These are phyloP conservation scores for Rosa persica DNA, from an alignment of 306 rosid species.

Conservation along the genomic window DNA sequence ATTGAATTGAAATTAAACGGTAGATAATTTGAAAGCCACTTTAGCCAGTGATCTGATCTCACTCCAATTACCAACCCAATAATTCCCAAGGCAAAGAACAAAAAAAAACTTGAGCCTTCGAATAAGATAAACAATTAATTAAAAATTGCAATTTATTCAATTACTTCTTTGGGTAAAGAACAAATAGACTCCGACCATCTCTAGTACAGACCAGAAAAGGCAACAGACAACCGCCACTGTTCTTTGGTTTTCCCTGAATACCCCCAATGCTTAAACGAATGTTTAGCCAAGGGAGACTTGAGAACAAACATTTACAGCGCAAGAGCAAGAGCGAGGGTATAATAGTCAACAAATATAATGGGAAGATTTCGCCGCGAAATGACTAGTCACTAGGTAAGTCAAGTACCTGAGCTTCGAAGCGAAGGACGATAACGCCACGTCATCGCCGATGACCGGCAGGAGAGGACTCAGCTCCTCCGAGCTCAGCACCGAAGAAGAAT, in stretches of 20 bases:
- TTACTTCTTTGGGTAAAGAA: background rate
- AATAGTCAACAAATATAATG: constrained; percentile 29
- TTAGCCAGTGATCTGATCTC: background rate
- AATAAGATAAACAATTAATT: background rate
- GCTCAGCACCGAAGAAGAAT: constrained; percentile 75
- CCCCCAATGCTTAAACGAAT: background rate
- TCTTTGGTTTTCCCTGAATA: background rate
- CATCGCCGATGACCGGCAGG: constrained; percentile 57
- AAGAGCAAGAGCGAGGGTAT: constrained; percentile 12
- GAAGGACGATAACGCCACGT: constrained; percentile 64
- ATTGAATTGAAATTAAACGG: background rate
- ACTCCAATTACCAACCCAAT: background rate
- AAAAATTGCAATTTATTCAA: background rate
- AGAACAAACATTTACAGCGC: background rate
- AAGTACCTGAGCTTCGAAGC: constrained; percentile 81
- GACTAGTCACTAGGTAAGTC: background rate
- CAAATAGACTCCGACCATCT: background rate
- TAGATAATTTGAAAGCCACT: background rate
- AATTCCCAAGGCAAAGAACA: background rate
- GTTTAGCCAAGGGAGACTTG: no score
- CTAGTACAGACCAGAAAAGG: background rate
- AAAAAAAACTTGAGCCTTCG: background rate
- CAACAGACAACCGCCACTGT: background rate
- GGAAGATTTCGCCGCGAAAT: background rate
- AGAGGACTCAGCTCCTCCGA: constrained; percentile 83